Base-by-base conservation (phyloP, 768 basidiomycete genomes). In the Epithele typhae region DNA sequence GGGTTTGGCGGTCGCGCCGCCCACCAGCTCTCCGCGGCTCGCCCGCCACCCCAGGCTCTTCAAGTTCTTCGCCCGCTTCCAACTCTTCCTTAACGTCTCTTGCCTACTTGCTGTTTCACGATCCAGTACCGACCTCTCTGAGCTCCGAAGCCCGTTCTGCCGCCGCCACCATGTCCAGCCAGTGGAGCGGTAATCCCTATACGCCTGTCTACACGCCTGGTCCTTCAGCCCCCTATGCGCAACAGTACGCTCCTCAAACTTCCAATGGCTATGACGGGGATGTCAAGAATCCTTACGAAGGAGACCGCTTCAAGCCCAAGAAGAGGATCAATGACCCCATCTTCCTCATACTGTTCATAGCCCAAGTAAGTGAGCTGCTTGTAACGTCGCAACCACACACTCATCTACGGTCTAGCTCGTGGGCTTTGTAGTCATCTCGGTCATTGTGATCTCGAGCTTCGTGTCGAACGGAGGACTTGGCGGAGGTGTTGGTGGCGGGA, bases 291-390 rank as follows among this genome's bases (percentile, higher is more conserved):
- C 79, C 81, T 4, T 82, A 76, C 58, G 75, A 78, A 37, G 74
- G 75, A 22, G 80, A 75, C n/a, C 67, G 83, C 18, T 84, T 84
- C 68, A 76, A 76, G 57, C 79, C 78, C 14, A 84, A 81, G 68
- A 84, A 78, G 57, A 74, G 68, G 49, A 66, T 88, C 25, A 87
- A 89, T 47, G 88, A 91, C 63, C 79, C 81, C 2, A 68, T 87
- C 41, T 80, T 87, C 60, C 68, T 89, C 12, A 59, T 87, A 6
- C 59, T 90, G 27, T 92, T 87, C 66, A 62, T 91, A n/a, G 67
- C 81, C 1, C 80, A 85, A 67, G 82, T 88, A 45, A 30, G 65
- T 48, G 9, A 14, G n/a, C 41, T 7, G 25, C 17, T 21, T 36
- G 11, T 23, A 10, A 5, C 24, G 9, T 11, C 14, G 17, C 19